phyloP scores from a whole-genome alignment of 148 eudicot genomes.

The Agrostemma githago region DNA sequence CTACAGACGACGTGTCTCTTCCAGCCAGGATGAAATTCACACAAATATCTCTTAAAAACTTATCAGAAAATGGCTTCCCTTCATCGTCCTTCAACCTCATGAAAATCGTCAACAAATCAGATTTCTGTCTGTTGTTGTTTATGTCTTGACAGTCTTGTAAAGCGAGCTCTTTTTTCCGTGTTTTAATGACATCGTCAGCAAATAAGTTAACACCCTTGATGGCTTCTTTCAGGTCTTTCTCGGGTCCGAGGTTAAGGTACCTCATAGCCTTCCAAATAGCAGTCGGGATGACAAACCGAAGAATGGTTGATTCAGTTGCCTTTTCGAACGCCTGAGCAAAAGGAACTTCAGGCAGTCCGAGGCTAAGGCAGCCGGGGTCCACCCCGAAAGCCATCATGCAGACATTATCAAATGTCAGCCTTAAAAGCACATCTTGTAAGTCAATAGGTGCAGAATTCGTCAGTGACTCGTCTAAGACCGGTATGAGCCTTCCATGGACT shows the following conservation, averaged over 20 bases:
- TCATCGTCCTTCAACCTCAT: slow-evolving; percentile 62
- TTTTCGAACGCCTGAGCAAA: slow-evolving; percentile 74
- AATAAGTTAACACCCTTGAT: slow-evolving; percentile 56
- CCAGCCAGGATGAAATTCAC: slow-evolving; percentile 87
- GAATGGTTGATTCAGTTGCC: slow-evolving; percentile 69
- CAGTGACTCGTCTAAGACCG: slow-evolving; percentile 48
- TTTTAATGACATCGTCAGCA: slow-evolving; percentile 60
- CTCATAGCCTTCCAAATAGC: slow-evolving; percentile 67
- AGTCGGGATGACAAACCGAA: slow-evolving; percentile 68
- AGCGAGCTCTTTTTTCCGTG: slow-evolving; percentile 59
- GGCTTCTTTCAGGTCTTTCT: slow-evolving; percentile 45
- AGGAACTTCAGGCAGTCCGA: slow-evolving; percentile 57
- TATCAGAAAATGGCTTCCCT: slow-evolving; percentile 53
- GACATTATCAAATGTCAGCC: slow-evolving; percentile 77
- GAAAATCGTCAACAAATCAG: slow-evolving; percentile 64
- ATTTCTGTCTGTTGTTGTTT: slow-evolving; percentile 38
- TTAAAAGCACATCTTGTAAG: slow-evolving; percentile 64
- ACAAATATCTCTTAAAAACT: slow-evolving; percentile 70
- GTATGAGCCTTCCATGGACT: slow-evolving; percentile 60
- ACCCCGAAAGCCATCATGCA: slow-evolving; percentile 91
- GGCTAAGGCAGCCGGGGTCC: slow-evolving; percentile 69
- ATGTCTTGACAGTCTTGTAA: too few species aligned
- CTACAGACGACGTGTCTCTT: slow-evolving; percentile 83
- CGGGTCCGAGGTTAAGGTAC: slow-evolving; percentile 45
- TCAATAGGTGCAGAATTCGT: slow-evolving; percentile 36